Evolutionary conservation across 2,329 filamentous ascomycete genomes (phyloP).

Genomic region (Aspergillus piperis): DNA sequence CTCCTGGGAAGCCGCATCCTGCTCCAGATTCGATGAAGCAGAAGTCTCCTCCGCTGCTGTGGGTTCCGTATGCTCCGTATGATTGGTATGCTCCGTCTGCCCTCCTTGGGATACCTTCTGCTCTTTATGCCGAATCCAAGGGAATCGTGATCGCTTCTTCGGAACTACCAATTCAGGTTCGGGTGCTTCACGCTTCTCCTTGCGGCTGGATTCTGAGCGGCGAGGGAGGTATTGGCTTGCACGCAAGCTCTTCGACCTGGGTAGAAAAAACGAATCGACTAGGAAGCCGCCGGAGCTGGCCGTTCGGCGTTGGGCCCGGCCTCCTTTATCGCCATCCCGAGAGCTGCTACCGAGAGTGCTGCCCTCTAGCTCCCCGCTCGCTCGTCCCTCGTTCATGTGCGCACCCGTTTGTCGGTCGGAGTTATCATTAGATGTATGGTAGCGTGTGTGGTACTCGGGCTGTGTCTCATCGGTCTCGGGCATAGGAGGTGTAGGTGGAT

Average conservation of each 20-base stretch:
- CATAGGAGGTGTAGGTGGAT: slow-evolving; percentile 16
- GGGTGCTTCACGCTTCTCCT: slow-evolving; percentile 44
- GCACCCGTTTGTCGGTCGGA: slow-evolving; percentile 19
- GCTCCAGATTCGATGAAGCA: slow-evolving; percentile 15
- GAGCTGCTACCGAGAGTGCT: slow-evolving; percentile 41
- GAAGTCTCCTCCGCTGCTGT: slow-evolving; percentile 13
- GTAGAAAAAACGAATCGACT: slow-evolving; percentile 44
- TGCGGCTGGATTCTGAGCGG: slow-evolving; percentile 33
- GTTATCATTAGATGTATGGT: slow-evolving; percentile 21
- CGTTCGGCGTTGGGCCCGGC: slow-evolving; percentile 27
- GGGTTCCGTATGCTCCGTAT: slow-evolving; percentile 3
- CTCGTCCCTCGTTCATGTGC: slow-evolving; percentile 32
- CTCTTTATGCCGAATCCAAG: slow-evolving; percentile 36
- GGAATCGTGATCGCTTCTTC: slow-evolving; percentile 40
- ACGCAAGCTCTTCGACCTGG: slow-evolving; percentile 30
- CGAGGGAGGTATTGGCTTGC: slow-evolving; percentile 27
- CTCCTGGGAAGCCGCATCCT: slow-evolving; percentile 18
- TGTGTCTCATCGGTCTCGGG: slow-evolving; percentile 18
- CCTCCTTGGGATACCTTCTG: slow-evolving; percentile 31
- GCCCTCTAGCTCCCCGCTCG: slow-evolving; percentile 38
- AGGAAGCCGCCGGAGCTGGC: slow-evolving; percentile 47
- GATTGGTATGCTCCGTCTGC: neutral
- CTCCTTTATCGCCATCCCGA: slow-evolving; percentile 34
- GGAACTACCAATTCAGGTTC: slow-evolving; percentile 30
- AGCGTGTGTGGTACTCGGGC: neutral